These are phyloP conservation scores for Aspergillus glaucus DNA, from an alignment of 2,329 filamentous ascomycete genomes.

Conservation along the genomic window DNA sequence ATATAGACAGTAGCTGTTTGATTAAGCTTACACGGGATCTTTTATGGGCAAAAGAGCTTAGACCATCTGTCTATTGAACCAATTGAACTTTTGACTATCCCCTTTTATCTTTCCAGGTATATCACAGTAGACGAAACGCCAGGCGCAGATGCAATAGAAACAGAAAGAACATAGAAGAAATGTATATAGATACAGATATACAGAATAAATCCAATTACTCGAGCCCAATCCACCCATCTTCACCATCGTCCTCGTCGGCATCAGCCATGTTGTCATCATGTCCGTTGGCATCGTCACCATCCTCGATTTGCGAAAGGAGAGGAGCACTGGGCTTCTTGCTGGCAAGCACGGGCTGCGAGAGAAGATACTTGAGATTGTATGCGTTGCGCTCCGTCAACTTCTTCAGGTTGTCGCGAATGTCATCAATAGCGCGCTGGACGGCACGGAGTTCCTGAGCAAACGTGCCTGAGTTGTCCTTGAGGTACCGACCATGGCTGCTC, in stretches of 20 bases:
- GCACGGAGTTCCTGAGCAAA: conserved; percentile 79
- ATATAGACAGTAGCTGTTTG: too few species aligned
- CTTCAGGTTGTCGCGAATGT: conserved; percentile 76
- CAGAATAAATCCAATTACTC: conserved; percentile 30
- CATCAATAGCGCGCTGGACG: conserved; percentile 70
- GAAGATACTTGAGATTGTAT: conserved; percentile 80
- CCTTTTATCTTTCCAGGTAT: conserved; percentile 20
- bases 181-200: conserved; percentile 14
- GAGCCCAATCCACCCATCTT: conserved; percentile 50
- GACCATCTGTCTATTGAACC: background rate
- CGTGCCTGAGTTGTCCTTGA: conserved; percentile 72
- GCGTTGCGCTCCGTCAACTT: conserved; percentile 79
- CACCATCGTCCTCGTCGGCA: conserved; percentile 33
- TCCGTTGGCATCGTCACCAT: conserved; percentile 19
- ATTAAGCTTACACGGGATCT: too few species aligned
- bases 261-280: conserved; percentile 25
- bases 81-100: conserved; percentile 2
- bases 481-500: conserved; percentile 74
- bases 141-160: conserved; percentile 23
- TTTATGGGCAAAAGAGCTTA: too few species aligned
- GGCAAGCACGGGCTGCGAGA: conserved; percentile 45
- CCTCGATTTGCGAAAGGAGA: conserved; percentile 15
- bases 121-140: conserved; percentile 19
- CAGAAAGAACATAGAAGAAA: conserved; percentile 8
- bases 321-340: conserved; percentile 22